Percentiles rank a stretch among this genome's conserved stretches.
phyloP scores from a whole-genome alignment of 768 basidiomycete genomes.

The Suillus subalutaceus region DNA sequence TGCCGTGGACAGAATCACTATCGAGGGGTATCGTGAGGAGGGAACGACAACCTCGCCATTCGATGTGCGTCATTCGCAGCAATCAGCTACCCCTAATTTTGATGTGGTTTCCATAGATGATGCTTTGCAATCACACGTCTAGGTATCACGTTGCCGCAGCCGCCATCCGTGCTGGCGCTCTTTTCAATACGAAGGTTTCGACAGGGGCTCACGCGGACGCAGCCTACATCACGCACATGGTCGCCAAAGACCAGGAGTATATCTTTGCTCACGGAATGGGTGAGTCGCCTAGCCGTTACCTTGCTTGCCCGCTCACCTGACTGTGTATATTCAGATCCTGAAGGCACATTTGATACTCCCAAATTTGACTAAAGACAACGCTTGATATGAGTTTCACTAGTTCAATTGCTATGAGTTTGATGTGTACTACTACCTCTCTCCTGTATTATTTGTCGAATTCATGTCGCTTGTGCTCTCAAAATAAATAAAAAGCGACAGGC shows the following conservation, averaged over 20 bases:
- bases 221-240: slow-evolving; percentile 61
- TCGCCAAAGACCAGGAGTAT: slow-evolving; percentile 62
- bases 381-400: not conserved
- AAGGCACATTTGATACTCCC: slow-evolving; percentile 48
- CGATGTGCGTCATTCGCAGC: slow-evolving; percentile 48
- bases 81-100: not conserved
- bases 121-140: slow-evolving; percentile 70
- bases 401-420: not conserved
- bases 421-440: not conserved
- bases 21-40: slow-evolving; percentile 71
- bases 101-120: slow-evolving; percentile 54
- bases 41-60: slow-evolving; percentile 86
- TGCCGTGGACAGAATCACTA: slow-evolving; percentile 49
- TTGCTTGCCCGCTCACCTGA: not conserved
- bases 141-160: slow-evolving; percentile 66
- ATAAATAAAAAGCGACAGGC: slow-evolving; percentile 49
- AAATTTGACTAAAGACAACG: slow-evolving; percentile 32
- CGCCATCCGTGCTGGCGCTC: slow-evolving; percentile 60
- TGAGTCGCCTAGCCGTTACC: slow-evolving; percentile 20
- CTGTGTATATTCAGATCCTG: slow-evolving; percentile 30
- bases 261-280: slow-evolving; percentile 63
- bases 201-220: slow-evolving; percentile 60
- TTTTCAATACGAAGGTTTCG: slow-evolving; percentile 54
- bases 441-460: not conserved
- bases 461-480: not conserved